Evolutionary conservation across 148 eudicot genomes (phyloP).

Genomic region (Fallopia convolvulus): DNA sequence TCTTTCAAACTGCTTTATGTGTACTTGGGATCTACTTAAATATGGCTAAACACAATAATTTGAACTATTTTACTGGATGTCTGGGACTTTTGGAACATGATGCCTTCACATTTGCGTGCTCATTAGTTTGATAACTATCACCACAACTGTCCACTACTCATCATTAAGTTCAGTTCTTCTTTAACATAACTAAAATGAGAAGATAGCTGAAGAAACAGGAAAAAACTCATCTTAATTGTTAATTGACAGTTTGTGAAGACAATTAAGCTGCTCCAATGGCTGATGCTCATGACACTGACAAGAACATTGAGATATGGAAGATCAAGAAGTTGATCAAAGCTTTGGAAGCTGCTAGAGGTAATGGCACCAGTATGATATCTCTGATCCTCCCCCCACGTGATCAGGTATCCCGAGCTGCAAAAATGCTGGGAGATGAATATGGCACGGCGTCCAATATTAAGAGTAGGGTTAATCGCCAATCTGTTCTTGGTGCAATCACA

Average conservation of each 20-base stretch:
- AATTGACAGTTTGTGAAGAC: background rate
- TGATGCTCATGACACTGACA: constrained; percentile 20
- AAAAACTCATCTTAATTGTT: background rate
- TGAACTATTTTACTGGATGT: background rate
- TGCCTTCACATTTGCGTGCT: background rate
- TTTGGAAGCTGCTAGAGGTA: constrained; percentile 18
- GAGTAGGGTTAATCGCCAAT: constrained; percentile 21
- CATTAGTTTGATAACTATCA: background rate
- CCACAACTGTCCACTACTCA: background rate
- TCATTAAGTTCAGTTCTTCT: background rate
- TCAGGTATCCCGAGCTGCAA: constrained; percentile 11
- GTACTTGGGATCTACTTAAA: background rate
- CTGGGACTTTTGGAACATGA: background rate
- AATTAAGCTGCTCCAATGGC: constrained; percentile 1
- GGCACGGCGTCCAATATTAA: constrained; percentile 19
- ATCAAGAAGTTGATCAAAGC: constrained; percentile 18
- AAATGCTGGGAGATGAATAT: constrained; percentile 17
- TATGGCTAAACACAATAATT: background rate
- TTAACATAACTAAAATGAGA: background rate
- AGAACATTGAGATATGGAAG: constrained; percentile 22
- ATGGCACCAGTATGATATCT: constrained; percentile 21
- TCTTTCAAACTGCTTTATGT: background rate
- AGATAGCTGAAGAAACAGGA: background rate
- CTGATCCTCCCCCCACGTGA: constrained; percentile 19
- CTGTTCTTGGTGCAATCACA: constrained; percentile 19